Conservation (phyloP, 192 early-diverging fungal species). For the Backusella tarrabulga region DNA sequence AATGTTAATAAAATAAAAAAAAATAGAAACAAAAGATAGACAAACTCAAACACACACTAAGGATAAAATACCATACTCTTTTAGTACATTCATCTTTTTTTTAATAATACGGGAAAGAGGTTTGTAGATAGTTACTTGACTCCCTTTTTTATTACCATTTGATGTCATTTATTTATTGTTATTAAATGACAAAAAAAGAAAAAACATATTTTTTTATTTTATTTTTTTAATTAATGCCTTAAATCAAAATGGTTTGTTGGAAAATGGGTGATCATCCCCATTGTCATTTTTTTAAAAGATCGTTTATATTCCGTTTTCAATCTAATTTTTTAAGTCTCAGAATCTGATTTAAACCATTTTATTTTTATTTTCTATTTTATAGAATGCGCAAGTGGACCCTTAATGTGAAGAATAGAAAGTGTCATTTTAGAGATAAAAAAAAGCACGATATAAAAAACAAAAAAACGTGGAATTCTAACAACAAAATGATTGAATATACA, state of each 20-base stretch:
- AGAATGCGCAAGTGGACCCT: background rate
- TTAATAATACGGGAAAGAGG: background rate
- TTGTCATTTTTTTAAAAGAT: background rate
- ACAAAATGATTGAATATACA: background rate
- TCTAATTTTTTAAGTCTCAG: slow-evolving; percentile 8
- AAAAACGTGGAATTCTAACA: background rate
- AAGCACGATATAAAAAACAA: background rate
- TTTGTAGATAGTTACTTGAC: background rate
- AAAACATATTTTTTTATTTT: no score
- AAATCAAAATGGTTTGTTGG: background rate
- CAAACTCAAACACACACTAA: background rate
- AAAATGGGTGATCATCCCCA: background rate
- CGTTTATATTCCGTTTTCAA: background rate
- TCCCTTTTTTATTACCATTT: background rate
- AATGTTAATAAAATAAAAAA: background rate
- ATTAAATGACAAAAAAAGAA: background rate
- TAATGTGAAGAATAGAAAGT: background rate
- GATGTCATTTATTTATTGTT: background rate
- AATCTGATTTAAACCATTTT: background rate
- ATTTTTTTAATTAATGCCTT: background rate
- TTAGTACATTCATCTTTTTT: background rate
- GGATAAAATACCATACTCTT: background rate
- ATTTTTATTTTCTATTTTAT: background rate
- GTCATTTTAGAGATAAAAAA: background rate
- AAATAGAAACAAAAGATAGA: slow-evolving; percentile 1